Percentiles rank a stretch among this genome's conserved stretches.
phyloP scores from a whole-genome alignment of 1,284 basidiomycete genomes.

The Mycena sp. region DNA sequence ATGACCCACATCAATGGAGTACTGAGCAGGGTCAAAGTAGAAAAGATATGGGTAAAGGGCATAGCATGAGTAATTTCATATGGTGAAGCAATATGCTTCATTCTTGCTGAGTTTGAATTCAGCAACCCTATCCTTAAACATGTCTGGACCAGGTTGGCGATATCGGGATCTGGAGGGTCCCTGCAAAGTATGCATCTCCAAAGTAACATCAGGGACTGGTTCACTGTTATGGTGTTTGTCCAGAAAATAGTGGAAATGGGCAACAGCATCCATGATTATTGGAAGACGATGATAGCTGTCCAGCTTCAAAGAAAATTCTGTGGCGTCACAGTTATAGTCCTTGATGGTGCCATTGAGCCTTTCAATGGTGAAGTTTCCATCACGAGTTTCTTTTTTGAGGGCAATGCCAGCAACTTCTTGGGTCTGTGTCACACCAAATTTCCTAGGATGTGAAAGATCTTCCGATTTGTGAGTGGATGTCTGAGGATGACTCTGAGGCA shows the following conservation, averaged over 20 bases:
- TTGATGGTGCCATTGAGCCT: background rate
- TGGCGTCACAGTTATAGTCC: background rate
- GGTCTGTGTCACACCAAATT: background rate
- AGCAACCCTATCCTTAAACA: background rate
- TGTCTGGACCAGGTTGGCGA: background rate
- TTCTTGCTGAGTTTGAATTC: background rate
- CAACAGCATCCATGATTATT: background rate
- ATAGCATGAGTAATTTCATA: background rate
- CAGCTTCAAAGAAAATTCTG: background rate
- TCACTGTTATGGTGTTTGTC: background rate
- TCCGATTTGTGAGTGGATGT: background rate
- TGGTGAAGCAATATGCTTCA: background rate
- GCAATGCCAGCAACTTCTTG: background rate
- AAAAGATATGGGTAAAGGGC: background rate
- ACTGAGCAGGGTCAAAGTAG: conserved; percentile 1
- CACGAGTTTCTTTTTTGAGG: background rate
- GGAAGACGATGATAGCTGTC: background rate
- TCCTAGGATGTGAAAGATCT: background rate
- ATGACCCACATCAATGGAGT: background rate
- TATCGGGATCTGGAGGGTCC: background rate
- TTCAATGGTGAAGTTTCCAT: background rate
- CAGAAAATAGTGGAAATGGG: conserved; percentile 11
- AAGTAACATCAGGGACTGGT: background rate
- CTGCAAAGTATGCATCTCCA: background rate
- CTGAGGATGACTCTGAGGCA: background rate